Percentiles rank a stretch among this genome's conserved stretches.
Evolutionary conservation across 179 eudicot species (phyloP).

Genomic region (Patellifolia procumbens): DNA sequence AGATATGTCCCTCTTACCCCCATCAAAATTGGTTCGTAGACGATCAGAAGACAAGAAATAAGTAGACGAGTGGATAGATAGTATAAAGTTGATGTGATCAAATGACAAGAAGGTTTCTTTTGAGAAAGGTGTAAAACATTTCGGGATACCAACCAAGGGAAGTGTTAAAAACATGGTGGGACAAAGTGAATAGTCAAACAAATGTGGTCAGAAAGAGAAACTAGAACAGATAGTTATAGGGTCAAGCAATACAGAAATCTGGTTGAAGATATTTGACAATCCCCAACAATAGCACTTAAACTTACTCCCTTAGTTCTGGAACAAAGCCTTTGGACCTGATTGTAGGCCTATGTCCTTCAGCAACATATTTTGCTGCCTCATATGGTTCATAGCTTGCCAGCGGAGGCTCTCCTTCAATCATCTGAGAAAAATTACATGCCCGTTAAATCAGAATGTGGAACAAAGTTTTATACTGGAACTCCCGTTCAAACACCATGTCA

Average conservation of each 20-base stretch:
- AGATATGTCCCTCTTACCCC: too few species aligned
- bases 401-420: slow-evolving; percentile 92
- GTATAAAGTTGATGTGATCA: too few species aligned
- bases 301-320: slow-evolving; percentile 81
- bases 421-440: slow-evolving; percentile 37
- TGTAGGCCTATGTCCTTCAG: slow-evolving; percentile 86
- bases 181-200: neutral
- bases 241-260: neutral
- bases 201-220: neutral
- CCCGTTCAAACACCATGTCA: neutral
- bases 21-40: too few species aligned
- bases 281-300: neutral
- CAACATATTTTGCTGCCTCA: slow-evolving; percentile 81
- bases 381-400: slow-evolving; percentile 68
- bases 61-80: too few species aligned
- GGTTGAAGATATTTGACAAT: neutral
- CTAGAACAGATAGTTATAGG: too few species aligned
- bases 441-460: neutral
- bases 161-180: too few species aligned
- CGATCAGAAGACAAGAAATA: too few species aligned
- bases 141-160: too few species aligned
- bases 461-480: neutral
- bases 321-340: slow-evolving; percentile 67
- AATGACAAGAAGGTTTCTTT: too few species aligned
- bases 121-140: too few species aligned